Conservation (phyloP, 1,284 basidiomycete genomes). For the Fomitopsis schrenkii region DNA sequence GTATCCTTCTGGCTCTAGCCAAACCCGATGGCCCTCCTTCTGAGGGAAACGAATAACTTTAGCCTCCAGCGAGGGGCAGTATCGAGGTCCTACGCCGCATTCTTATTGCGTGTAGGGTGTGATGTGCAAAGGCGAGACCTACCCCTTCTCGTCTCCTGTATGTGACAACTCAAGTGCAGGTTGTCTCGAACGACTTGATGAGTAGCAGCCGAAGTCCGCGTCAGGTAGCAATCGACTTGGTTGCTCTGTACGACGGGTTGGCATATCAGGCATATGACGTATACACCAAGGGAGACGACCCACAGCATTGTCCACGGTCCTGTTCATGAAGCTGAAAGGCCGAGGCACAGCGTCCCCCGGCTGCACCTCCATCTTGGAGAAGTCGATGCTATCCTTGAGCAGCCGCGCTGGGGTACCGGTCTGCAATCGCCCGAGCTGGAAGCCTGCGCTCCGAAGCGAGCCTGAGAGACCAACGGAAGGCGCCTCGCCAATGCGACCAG, state of each 20-base stretch:
- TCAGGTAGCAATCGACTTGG: slow-evolving; percentile 75
- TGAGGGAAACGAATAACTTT: slow-evolving; percentile 80
- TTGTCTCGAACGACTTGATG: slow-evolving; percentile 73
- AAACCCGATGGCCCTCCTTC: slow-evolving; percentile 72
- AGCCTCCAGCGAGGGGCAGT: slow-evolving; percentile 88
- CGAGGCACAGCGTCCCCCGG: slow-evolving; percentile 54
- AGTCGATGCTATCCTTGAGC: slow-evolving; percentile 67
- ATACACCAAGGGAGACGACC: slow-evolving; percentile 4
- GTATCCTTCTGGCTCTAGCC: slow-evolving; percentile 91
- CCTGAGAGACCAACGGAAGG: slow-evolving; percentile 74
- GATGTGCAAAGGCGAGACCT: neutral
- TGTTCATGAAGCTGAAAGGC: slow-evolving; percentile 53
- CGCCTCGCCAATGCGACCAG: slow-evolving; percentile 77
- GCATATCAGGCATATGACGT: neutral
- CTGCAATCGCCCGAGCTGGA: slow-evolving; percentile 79
- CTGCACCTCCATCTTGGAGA: slow-evolving; percentile 53
- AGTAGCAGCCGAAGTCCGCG: slow-evolving; percentile 67
- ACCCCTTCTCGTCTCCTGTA: slow-evolving; percentile 86
- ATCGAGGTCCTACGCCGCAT: slow-evolving; percentile 64
- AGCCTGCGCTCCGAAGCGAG: slow-evolving; percentile 72
- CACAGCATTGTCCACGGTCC: slow-evolving; percentile 38
- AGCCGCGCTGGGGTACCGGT: slow-evolving; percentile 88
- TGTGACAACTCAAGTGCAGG: slow-evolving; percentile 75
- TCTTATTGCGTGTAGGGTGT: neutral
- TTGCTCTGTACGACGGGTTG: slow-evolving; percentile 34